These are phyloP conservation scores for Lepidium sativum DNA, from an alignment of 345 rosid genomes.

Conservation along the genomic window DNA sequence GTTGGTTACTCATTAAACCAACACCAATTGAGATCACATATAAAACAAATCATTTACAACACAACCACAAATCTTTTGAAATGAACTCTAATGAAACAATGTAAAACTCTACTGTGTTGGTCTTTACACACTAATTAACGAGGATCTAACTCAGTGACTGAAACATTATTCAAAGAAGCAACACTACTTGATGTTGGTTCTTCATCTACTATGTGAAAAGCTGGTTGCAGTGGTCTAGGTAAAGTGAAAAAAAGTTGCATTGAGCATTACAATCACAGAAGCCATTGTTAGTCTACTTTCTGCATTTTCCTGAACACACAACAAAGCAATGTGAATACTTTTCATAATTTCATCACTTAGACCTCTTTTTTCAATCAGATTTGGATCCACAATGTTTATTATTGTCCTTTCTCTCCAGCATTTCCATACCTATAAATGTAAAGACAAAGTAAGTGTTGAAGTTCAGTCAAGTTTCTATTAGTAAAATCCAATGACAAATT, in stretches of 20 bases:
- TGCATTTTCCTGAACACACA: conserved; percentile 16
- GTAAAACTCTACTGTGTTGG: not conserved
- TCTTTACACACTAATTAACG: not conserved
- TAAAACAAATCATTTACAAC: not conserved
- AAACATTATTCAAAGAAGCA: not conserved
- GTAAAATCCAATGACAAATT: not conserved
- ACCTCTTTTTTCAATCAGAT: conserved; percentile 1
- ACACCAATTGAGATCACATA: no score
- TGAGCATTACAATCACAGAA: conserved; percentile 16
- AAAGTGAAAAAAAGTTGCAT: conserved; percentile 1
- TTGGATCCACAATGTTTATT: conserved; percentile 7
- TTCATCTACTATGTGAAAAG: not conserved
- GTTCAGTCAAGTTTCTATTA: not conserved
- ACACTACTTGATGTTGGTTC: not conserved
- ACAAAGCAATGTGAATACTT: conserved; percentile 13
- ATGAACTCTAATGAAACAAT: not conserved
- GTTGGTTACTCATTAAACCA: not conserved
- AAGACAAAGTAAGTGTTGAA: not conserved
- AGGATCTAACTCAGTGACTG: conserved; percentile 1
- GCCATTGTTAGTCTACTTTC: conserved; percentile 23
- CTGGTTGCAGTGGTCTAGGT: not conserved
- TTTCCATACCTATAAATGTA: conserved; percentile 8
- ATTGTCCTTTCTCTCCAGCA: conserved; percentile 5
- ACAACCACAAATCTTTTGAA: not conserved
- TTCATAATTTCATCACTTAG: conserved; percentile 9